Percentiles rank a stretch among this genome's conserved stretches.
Evolutionary conservation across 257 asterid species (phyloP).

Genomic region (Leptodermis oblonga): DNA sequence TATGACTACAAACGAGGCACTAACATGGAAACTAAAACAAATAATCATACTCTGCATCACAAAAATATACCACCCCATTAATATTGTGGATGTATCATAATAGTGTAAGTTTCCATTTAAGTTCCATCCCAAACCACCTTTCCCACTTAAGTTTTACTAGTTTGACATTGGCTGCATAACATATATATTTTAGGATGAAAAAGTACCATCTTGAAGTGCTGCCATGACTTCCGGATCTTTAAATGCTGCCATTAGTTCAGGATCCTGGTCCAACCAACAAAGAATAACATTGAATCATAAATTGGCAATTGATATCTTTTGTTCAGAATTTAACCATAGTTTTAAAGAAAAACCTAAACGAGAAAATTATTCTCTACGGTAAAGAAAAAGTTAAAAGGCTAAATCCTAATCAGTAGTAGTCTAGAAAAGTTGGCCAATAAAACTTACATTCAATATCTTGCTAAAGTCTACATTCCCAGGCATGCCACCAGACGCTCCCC

Average conservation of each 20-base stretch:
- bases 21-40: neutral
- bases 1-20: neutral
- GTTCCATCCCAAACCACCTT: neutral
- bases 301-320: neutral
- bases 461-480: conserved; percentile 79
- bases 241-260: conserved; percentile 97
- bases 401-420: neutral
- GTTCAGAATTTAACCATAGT: neutral
- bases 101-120: too few relatives aligned
- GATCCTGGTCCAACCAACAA: conserved; percentile 61
- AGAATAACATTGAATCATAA: conserved; percentile 6
- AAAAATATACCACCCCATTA: neutral
- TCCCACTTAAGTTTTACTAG: neutral
- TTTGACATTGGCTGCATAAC: neutral
- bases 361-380: neutral
- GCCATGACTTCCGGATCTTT: conserved; percentile 96
- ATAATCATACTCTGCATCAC: neutral
- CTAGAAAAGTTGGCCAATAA: neutral
- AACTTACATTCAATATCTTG: conserved; percentile 75
- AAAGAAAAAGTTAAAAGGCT: neutral
- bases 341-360: neutral
- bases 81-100: too few relatives aligned
- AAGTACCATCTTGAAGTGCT: conserved; percentile 95
- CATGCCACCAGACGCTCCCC: conserved; percentile 41
- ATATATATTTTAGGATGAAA: neutral